Evolutionary conservation across 2,329 filamentous ascomycete species (phyloP).

Genomic region (Fusarium sp.): DNA sequence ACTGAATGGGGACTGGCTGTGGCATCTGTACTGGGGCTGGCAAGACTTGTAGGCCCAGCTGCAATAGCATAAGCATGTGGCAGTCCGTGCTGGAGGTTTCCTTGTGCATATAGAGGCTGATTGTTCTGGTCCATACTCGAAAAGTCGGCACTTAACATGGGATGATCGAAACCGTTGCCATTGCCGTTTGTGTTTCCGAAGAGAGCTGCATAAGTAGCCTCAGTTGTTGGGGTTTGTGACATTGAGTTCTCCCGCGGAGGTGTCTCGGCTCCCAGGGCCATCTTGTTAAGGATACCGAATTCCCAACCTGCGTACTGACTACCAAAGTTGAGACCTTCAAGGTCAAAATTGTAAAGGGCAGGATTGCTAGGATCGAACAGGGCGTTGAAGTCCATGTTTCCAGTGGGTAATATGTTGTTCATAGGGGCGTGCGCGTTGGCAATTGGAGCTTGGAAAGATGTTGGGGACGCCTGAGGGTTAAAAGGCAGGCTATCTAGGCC

Average conservation of each 20-base stretch:
- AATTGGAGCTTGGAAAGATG: slow-evolving; percentile 71
- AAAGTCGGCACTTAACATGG: slow-evolving; percentile 64
- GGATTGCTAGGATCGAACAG: slow-evolving; percentile 94
- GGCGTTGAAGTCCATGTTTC: slow-evolving; percentile 65
- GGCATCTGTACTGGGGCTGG: slow-evolving; percentile 73
- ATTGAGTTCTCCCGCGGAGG: slow-evolving; percentile 73
- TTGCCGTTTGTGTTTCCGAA: slow-evolving; percentile 64
- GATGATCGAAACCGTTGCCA: slow-evolving; percentile 63
- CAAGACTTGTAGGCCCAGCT: slow-evolving; percentile 70
- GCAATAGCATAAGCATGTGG: slow-evolving; percentile 75
- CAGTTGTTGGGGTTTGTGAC: slow-evolving; percentile 55
- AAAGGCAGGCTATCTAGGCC: slow-evolving; percentile 65
- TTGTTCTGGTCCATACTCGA: slow-evolving; percentile 63
- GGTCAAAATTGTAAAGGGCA: slow-evolving; percentile 93
- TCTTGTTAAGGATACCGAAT: slow-evolving; percentile 95
- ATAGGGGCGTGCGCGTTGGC: slow-evolving; percentile 62
- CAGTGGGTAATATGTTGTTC: slow-evolving; percentile 62
- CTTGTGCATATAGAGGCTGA: slow-evolving; percentile 63
- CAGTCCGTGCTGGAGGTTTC: slow-evolving; percentile 70
- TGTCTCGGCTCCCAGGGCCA: slow-evolving; percentile 82
- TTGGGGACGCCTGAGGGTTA: slow-evolving; percentile 77
- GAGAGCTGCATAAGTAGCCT: slow-evolving; percentile 58
- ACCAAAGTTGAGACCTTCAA: slow-evolving; percentile 88
- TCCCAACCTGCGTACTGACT: slow-evolving; percentile 96
- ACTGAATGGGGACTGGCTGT: slow-evolving; percentile 70